Evolutionary conservation across 257 asterid genomes (phyloP).

Genomic region (Vinca minor): DNA sequence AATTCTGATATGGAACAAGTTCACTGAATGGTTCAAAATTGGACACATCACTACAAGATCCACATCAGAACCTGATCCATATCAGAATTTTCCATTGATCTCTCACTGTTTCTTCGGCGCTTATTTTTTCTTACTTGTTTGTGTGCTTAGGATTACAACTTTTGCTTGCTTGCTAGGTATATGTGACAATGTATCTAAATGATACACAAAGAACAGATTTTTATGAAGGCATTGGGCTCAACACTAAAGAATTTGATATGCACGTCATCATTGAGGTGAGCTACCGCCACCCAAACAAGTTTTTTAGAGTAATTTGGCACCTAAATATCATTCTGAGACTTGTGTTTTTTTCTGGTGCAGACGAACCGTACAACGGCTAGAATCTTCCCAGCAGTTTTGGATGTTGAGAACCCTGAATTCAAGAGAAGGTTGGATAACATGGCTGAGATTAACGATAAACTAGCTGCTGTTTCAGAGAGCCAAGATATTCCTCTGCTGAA

Average conservation of each 20-base stretch:
- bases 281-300: too few species aligned
- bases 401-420: conserved; percentile 92
- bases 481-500: conserved; percentile 66
- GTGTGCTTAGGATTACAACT: too few species aligned
- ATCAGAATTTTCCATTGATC: too few species aligned
- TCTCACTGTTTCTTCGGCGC: too few species aligned
- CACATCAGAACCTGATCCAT: too few species aligned
- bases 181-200: conserved; percentile 88
- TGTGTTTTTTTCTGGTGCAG: conserved; percentile 24
- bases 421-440: conserved; percentile 87
- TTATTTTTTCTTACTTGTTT: conserved; percentile 2
- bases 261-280: conserved; percentile 95
- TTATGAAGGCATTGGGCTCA: conserved; percentile 89
- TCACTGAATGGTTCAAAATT: too few species aligned
- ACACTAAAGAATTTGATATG: conserved; percentile 93
- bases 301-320: too few species aligned
- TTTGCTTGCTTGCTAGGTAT: conserved; percentile 82
- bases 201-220: conserved; percentile 80
- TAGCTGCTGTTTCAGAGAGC: conserved; percentile 59
- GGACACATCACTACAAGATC: too few species aligned
- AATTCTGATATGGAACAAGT: too few species aligned
- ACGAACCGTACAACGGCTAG: conserved; percentile 90
- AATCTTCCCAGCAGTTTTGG: conserved; percentile 90
- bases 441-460: conserved; percentile 66
- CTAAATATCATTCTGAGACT: too few species aligned